Conservation (phyloP, 2,329 filamentous ascomycete species). For the Cryphonectria parasitica region DNA sequence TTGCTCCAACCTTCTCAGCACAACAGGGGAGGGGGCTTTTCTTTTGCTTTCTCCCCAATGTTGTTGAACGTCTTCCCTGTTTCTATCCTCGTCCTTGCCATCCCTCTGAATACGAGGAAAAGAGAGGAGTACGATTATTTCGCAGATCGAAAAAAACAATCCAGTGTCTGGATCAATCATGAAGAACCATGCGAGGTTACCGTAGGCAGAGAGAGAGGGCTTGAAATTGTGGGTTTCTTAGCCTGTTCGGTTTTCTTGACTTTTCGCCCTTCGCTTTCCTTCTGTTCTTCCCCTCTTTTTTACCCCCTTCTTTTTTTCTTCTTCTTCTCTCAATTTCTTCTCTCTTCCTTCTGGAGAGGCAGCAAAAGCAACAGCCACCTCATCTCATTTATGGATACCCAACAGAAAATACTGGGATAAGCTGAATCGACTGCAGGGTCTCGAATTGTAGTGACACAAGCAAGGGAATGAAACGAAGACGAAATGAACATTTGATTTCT, state of each 20-base stretch:
- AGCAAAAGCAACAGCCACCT: neutral
- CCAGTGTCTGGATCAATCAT: neutral
- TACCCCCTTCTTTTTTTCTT: neutral
- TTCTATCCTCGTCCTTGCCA: neutral
- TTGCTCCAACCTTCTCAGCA: neutral
- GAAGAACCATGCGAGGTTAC: neutral
- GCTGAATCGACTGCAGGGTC: neutral
- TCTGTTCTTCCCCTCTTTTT: neutral
- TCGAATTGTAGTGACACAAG: neutral
- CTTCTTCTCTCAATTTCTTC: too few relatives aligned
- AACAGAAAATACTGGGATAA: neutral
- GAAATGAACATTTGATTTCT: neutral
- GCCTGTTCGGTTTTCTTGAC: neutral
- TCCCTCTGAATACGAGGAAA: neutral
- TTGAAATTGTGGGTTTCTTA: neutral
- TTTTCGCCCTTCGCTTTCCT: neutral
- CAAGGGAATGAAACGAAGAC: neutral
- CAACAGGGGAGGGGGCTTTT: neutral
- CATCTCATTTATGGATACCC: neutral
- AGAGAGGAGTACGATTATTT: neutral
- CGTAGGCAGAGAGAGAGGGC: neutral
- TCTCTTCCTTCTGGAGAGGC: neutral
- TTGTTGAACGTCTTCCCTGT: neutral
- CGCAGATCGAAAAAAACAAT: neutral
- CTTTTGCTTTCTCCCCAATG: neutral